These are phyloP conservation scores for Lathyrus sativus DNA, from an alignment of 306 rosid species.

Conservation along the genomic window DNA sequence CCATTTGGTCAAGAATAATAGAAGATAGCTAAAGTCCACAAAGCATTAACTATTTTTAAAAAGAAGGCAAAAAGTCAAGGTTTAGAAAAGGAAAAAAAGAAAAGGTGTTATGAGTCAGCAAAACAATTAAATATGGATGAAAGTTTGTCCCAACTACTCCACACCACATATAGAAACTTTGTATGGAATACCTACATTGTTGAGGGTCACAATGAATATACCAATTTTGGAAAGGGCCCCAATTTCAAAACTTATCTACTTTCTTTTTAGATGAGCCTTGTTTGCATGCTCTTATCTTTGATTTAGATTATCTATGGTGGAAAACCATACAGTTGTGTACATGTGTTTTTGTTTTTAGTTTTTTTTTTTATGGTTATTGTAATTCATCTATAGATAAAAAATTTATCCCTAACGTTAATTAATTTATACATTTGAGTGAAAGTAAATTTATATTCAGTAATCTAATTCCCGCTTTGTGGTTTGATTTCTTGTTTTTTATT, in stretches of 20 bases:
- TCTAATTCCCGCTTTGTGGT: too few species aligned
- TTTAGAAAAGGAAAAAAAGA: constrained; percentile 14
- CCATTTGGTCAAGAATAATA: constrained; percentile 28
- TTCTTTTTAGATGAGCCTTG: constrained; percentile 39
- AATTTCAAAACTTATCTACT: constrained; percentile 38
- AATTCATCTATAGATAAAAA: too few species aligned
- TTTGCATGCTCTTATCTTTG: constrained; percentile 39
- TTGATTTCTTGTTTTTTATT: too few species aligned
- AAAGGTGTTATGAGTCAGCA: constrained; percentile 43
- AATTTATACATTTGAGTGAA: not conserved
- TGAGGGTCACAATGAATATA: constrained; percentile 47
- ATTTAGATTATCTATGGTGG: constrained; percentile 29
- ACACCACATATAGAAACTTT: constrained; percentile 24
- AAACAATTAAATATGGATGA: constrained; percentile 30
- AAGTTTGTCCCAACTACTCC: constrained; percentile 32
- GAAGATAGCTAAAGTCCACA: constrained; percentile 21
- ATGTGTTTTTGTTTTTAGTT: too few species aligned
- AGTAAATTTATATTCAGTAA: not conserved
- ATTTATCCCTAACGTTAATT: not conserved
- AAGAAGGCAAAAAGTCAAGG: constrained; percentile 27
- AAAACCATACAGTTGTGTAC: too few species aligned
- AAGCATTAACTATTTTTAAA: constrained; percentile 35
- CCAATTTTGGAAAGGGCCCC: constrained; percentile 36
- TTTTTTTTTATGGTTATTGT: too few species aligned
- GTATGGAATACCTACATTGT: constrained; percentile 25